Evolutionary conservation across 306 rosid genomes (phyloP).

Genomic region (Echinosophora koreensis): DNA sequence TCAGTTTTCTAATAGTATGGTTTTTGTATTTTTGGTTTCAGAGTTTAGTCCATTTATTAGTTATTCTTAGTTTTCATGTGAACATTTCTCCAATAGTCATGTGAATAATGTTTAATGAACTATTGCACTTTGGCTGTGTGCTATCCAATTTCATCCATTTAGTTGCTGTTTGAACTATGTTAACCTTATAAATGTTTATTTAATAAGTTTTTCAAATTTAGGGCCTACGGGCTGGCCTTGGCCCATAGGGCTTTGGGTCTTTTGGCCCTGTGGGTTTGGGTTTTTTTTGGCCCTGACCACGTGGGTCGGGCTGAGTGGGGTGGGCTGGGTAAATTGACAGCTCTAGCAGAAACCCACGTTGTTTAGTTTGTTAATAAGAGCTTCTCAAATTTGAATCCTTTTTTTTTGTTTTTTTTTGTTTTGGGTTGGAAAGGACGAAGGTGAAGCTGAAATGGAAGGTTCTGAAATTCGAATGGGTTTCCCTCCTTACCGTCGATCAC

Average conservation of each 20-base stretch:
- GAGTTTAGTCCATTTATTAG: background rate
- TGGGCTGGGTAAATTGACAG: background rate
- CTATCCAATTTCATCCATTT: background rate
- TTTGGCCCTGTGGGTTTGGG: no score
- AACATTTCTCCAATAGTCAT: background rate
- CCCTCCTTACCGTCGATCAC: slow-evolving; percentile 59
- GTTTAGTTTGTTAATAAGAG: background rate
- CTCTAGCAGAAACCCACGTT: background rate
- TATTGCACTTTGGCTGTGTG: background rate
- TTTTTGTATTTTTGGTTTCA: no score
- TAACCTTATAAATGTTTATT: no score
- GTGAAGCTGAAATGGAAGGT: slow-evolving; percentile 43
- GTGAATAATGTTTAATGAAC: slow-evolving; percentile 3
- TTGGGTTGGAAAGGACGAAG: slow-evolving; percentile 50
- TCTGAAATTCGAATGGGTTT: slow-evolving; percentile 44
- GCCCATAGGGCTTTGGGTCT: no score
- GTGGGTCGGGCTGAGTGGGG: no score
- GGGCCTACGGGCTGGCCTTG: no score
- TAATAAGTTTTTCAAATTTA: no score
- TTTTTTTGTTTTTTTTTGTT: no score
- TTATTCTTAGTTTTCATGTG: background rate
- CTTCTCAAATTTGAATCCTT: background rate
- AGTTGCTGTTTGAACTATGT: no score
- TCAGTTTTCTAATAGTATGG: no score
- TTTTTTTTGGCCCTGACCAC: no score